Evolutionary conservation across 208 protist species (phyloP).

Genomic region (Trypanosoma avium): DNA sequence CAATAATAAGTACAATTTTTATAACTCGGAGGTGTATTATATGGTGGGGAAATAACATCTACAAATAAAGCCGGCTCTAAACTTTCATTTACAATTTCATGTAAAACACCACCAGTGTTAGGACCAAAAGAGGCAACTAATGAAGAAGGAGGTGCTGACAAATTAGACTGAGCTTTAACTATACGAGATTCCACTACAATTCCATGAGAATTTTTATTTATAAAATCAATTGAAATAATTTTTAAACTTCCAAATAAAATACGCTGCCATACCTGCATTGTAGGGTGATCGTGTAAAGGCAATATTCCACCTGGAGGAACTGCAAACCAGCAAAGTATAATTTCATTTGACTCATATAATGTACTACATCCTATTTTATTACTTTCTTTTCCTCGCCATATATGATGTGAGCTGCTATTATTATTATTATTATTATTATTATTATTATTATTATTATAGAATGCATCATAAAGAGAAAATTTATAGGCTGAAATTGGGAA

Average conservation of each 20-base stretch:
- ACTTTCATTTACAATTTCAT: constrained; percentile 62
- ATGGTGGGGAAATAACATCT: constrained; percentile 73
- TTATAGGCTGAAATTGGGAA: constrained; percentile 31
- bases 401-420: background rate
- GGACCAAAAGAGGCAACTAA: constrained; percentile 27
- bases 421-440: no score
- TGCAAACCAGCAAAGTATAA: constrained; percentile 76
- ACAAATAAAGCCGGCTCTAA: constrained; percentile 56
- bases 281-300: constrained; percentile 75
- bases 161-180: no score
- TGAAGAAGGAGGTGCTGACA: no score
- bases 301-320: constrained; percentile 50
- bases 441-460: no score
- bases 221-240: constrained; percentile 47
- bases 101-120: constrained; percentile 45
- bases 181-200: no score
- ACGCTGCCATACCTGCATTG: constrained; percentile 58
- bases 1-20: constrained; percentile 63
- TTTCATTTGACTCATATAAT: constrained; percentile 41
- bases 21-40: constrained; percentile 41
- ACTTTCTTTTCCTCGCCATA: background rate
- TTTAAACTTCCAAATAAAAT: constrained; percentile 55
- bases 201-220: background rate
- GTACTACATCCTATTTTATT: constrained; percentile 55
- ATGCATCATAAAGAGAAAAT: constrained; percentile 42